Conservation (phyloP, 257 asterid genomes). For the Solanum chiquidenum region DNA sequence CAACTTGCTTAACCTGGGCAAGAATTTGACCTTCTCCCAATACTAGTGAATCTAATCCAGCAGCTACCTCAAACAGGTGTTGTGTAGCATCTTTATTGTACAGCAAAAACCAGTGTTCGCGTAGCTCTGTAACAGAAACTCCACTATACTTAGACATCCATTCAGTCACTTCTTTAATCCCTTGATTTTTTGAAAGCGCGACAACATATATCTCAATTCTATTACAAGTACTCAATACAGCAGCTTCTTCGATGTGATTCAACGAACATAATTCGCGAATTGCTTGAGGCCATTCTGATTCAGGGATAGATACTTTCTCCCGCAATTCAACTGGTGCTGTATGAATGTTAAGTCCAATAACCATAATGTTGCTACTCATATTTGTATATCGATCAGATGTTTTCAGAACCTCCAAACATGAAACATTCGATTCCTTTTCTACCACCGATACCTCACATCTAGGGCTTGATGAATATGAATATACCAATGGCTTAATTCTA, state of each 20-base stretch:
- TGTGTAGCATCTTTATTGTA: conserved; percentile 52
- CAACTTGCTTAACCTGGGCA: conserved; percentile 90
- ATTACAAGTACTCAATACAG: conserved; percentile 86
- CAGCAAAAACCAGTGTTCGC: conserved; percentile 51
- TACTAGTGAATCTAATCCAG: conserved; percentile 87
- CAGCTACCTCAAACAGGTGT: conserved; percentile 79
- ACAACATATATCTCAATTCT: conserved; percentile 78
- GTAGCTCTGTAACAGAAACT: conserved; percentile 58
- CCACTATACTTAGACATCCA: conserved; percentile 94
- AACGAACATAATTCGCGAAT: conserved; percentile 58
- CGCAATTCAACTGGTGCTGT: conserved; percentile 80
- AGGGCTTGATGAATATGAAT: conserved; percentile 19
- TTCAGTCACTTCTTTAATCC: conserved; percentile 80
- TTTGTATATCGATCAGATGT: conserved; percentile 67
- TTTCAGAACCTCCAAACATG: conserved; percentile 71
- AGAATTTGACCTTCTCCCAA: conserved; percentile 94
- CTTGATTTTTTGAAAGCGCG: conserved; percentile 64
- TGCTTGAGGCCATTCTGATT: conserved; percentile 73
- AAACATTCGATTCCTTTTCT: conserved; percentile 31
- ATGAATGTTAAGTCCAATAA: conserved; percentile 66
- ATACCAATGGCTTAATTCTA: conserved; percentile 13
- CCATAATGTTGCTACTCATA: conserved; percentile 64
- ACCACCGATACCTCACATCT: conserved; percentile 30
- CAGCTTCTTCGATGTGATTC: conserved; percentile 89
- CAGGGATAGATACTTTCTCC: conserved; percentile 79